Evolutionary conservation across 2,329 filamentous ascomycete species (phyloP), one percentile per base, ranked within the genome.

Genomic region (Pestalotiopsis sp.): DNA sequence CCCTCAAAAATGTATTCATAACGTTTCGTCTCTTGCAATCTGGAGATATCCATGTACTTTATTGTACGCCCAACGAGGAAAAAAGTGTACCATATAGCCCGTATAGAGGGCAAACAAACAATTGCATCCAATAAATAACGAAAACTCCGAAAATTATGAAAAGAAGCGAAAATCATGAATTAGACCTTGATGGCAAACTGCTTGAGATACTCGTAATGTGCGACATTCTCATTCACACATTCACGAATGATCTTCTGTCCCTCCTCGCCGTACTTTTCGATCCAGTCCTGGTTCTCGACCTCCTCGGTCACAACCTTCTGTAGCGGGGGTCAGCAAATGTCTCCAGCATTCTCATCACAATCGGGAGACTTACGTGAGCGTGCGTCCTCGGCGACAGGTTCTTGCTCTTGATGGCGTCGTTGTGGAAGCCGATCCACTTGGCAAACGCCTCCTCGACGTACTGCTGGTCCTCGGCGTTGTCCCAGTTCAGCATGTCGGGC

Each of bases 361-460:
- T 27, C 27, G 20, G 56, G 14, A 62, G 67, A 41, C 86, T 80
- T 80, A 90, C 88, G 79, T 88, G 85, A 31, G 89, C 87, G 72
- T 91, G 86, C 60, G 85, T 84, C 76, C 93, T 86, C 1, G 93
- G 89, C 78, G 91, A 91, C 75, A 99, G 83, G 70, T 90, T 90
- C 49, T 87, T 91, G 77, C 93, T 97, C 73, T 92, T 86, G 74
- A 98, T 93, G 14, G 94, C 96, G 84, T 98, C 96, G 74, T 98
- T 93, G 80, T 98, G 96, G 83, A 97, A 98, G 12, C 96, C 96
- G 73, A 91, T 92, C 96, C 96, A 98, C 84, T 99, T 98, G 82
- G 95, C 94, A 82, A 98, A 98, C 20, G 90, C 91, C 71, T 89
- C 86, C 73, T 87, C 85, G 3, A 95, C 95, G 70, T 88, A 84